Conservation (phyloP, 177 flowering plant species). For the Vitis hybrid region DNA sequence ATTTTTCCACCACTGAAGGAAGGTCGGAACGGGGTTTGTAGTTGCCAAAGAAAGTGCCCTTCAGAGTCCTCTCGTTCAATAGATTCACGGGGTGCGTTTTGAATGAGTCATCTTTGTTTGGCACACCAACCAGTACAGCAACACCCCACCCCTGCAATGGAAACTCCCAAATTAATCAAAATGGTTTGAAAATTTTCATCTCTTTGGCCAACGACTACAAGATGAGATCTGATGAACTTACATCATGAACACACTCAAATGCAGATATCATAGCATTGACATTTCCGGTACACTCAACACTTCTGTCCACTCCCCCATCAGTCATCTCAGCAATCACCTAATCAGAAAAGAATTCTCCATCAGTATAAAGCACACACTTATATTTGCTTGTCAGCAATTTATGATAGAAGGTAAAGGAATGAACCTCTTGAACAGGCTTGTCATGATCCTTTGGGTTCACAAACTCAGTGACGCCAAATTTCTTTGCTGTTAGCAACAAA, state of each 20-base stretch:
- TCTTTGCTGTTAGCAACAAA: conserved; percentile 42
- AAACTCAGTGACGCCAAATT: conserved; percentile 70
- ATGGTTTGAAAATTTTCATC: too few species aligned
- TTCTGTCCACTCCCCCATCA: conserved; percentile 61
- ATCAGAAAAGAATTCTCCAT: neutral
- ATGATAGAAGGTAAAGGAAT: conserved; percentile 4
- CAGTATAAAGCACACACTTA: neutral
- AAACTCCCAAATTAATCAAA: too few species aligned
- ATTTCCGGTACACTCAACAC: conserved; percentile 62
- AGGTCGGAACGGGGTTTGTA: conserved; percentile 46
- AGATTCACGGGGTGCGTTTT: conserved; percentile 55
- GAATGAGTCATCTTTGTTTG: conserved; percentile 50
- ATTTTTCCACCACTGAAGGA: conserved; percentile 40
- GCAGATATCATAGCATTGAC: conserved; percentile 71
- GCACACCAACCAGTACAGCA: conserved; percentile 61
- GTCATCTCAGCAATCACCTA: conserved; percentile 71
- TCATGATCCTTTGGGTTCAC: conserved; percentile 65
- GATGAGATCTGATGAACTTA: conserved; percentile 11
- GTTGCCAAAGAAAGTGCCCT: conserved; percentile 58
- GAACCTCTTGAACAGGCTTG: conserved; percentile 71
- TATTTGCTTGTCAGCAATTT: neutral
- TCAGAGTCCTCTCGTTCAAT: conserved; percentile 55
- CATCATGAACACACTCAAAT: conserved; percentile 76
- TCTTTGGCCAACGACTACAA: too few species aligned
- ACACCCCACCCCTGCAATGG: conserved; percentile 56